Base-by-base conservation (phyloP, 495 filamentous ascomycete genomes). In the Xylaria cubensis region DNA sequence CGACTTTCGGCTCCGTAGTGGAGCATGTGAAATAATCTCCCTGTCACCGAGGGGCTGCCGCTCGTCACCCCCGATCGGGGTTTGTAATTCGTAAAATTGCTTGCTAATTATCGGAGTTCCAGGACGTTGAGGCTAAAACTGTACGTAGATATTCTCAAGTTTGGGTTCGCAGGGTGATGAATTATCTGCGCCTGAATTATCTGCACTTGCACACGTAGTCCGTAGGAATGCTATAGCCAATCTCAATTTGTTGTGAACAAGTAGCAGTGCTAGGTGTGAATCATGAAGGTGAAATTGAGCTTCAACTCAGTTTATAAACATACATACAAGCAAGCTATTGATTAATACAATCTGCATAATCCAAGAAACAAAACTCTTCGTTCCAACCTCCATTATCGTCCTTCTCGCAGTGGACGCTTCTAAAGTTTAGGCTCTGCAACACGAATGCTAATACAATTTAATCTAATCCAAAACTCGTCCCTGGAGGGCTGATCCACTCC, bases 401-500 rank as follows among this genome's bases (percentile, higher is more conserved):
- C 59, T 36, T 50, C n/a, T 58, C 32, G 21, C 13, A 44, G 36
- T 39, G 9, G 26, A 36, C 69, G 56, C 42, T 55, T 10, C 32
- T 26, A 26, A n/a, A 34, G 26, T n/a, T 42, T 10, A 8, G 15
- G 34, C 46, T 2, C 34, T 56, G 10, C 17, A 51, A 55, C 8
- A 39, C 3, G 32, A 46, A 64, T n/a, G 21, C 34, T 53, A 51
- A 32, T n/a, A 21, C n/a, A 32, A 42, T 34, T 44, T 12, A 17
- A 55, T 71, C 64, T 79, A 86, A 70, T 77, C 82, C 74, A 86
- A 74, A 24, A 97, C 94, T 72, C 89, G 89, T 26, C 94, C 94
- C 55, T 93, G 90, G 55, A 89, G 83, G 65, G 86, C 80, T 65
- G 91, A 88, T 61, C 72, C 80, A 82, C 94, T 98, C 81, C 90